phyloP scores from a whole-genome alignment of 1,284 basidiomycete species.

The Trichosporon faecale region DNA sequence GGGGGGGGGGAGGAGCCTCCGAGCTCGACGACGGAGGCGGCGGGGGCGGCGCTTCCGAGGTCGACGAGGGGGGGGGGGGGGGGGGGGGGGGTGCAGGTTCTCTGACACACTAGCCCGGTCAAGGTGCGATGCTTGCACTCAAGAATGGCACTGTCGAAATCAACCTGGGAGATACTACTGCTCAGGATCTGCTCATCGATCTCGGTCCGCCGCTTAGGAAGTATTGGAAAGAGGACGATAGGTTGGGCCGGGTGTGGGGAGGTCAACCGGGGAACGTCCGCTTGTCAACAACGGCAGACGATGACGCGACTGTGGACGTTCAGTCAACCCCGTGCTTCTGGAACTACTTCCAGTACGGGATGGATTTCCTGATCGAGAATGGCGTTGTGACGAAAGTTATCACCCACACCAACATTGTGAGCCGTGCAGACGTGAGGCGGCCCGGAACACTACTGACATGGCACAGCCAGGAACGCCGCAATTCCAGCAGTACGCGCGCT shows the following conservation, averaged over 20 bases:
- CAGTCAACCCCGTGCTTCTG: slow-evolving; percentile 65
- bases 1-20: no score
- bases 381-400: slow-evolving; percentile 73
- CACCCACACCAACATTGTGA: slow-evolving; percentile 77
- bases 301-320: background rate
- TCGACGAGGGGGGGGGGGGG: no score
- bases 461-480: slow-evolving; percentile 76
- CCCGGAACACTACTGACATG: background rate
- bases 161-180: slow-evolving; percentile 71
- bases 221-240: slow-evolving; percentile 81
- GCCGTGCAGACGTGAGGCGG: slow-evolving; percentile 33
- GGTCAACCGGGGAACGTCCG: background rate
- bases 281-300: background rate
- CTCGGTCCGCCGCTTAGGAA: slow-evolving; percentile 72
- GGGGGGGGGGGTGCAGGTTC: background rate
- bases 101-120: slow-evolving; percentile 60
- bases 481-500: slow-evolving; percentile 83
- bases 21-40: no score
- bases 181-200: slow-evolving; percentile 73
- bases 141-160: slow-evolving; percentile 56
- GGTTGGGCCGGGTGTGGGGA: slow-evolving; percentile 59
- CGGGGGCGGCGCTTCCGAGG: no score
- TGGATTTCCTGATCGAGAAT: slow-evolving; percentile 76
- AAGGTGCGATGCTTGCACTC: slow-evolving; percentile 63
- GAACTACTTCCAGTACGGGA: slow-evolving; percentile 83